Percentiles rank a stretch among this genome's conserved stretches.
Conservation (phyloP, 495 filamentous ascomycete species). For the Xeromyces bisporus region DNA sequence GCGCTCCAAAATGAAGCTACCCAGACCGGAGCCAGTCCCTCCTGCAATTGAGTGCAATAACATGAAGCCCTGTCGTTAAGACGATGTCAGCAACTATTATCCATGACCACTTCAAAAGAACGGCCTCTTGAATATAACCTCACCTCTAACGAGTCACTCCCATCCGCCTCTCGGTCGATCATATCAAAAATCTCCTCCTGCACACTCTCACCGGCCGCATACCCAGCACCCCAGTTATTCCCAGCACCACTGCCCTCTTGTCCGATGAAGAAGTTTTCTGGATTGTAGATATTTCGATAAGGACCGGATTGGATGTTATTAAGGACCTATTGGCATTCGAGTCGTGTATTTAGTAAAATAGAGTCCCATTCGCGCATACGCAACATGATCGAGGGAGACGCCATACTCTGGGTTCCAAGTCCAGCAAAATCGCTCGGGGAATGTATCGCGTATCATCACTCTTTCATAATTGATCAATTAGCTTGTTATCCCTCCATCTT, state of each 20-base stretch:
- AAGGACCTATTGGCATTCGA: constrained; percentile 47
- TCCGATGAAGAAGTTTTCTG: constrained; percentile 93
- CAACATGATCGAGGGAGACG: no score
- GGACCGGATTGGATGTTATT: constrained; percentile 79
- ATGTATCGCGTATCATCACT: constrained; percentile 97
- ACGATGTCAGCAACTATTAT: neutral
- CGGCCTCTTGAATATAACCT: neutral
- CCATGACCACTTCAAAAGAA: no score
- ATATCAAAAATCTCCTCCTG: constrained; percentile 98
- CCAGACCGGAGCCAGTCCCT: constrained; percentile 86
- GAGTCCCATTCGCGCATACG: no score
- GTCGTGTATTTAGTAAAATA: neutral
- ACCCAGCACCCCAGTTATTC: constrained; percentile 96
- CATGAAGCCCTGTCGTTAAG: constrained; percentile 71
- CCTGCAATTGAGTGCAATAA: constrained; percentile 94
- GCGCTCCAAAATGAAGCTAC: constrained; percentile 85
- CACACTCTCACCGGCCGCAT: constrained; percentile 76
- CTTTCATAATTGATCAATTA: constrained; percentile 13
- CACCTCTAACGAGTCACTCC: constrained; percentile 90
- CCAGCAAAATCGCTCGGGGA: constrained; percentile 85
- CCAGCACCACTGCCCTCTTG: constrained; percentile 83
- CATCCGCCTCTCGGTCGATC: constrained; percentile 97
- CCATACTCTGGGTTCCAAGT: constrained; percentile 80
- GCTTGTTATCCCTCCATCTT: neutral
- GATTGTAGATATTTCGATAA: constrained; percentile 97